Conservation (phyloP, 2,329 filamentous ascomycete species). For the Acarospora socialis region DNA sequence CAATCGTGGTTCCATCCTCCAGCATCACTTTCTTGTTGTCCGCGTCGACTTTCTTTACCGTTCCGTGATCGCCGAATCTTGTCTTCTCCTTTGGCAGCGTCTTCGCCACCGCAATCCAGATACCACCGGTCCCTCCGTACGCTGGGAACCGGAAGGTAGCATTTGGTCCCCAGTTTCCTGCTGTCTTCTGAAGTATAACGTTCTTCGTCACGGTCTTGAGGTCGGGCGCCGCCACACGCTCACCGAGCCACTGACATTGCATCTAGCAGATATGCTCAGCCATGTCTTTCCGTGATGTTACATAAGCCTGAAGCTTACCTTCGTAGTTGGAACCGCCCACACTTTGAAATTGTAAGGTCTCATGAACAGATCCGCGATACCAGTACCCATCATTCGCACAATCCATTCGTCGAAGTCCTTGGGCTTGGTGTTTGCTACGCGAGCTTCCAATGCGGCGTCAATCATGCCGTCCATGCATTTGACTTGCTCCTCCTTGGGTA, state of each 20-base stretch:
- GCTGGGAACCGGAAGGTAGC: constrained; percentile 97
- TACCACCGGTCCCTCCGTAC: constrained; percentile 87
- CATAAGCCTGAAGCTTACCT: constrained; percentile 42
- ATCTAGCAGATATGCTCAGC: constrained; percentile 44
- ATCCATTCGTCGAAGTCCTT: constrained; percentile 99
- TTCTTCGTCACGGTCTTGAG: constrained; percentile 89
- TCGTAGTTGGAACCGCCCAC: constrained; percentile 95
- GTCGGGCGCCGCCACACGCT: constrained; percentile 94
- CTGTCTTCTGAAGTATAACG: constrained; percentile 88
- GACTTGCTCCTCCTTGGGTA: constrained; percentile 95
- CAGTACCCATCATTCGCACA: constrained; percentile 74
- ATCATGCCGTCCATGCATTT: constrained; percentile 91
- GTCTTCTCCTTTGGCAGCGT: constrained; percentile 87
- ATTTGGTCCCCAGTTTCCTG: constrained; percentile 96
- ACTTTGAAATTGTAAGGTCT: constrained; percentile 99
- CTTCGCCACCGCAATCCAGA: constrained; percentile 95
- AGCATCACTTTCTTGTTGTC: constrained; percentile 70
- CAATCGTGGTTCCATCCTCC: constrained; percentile 71
- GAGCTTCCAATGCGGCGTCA: constrained; percentile 75
- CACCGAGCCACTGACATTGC: constrained; percentile 97
- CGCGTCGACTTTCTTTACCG: constrained; percentile 76
- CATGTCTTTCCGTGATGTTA: background rate
- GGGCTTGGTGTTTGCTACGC: constrained; percentile 80
- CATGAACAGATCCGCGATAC: constrained; percentile 94
- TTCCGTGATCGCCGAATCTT: constrained; percentile 70